Evolutionary conservation across 148 eudicot species (phyloP), one percentile per base, ranked within the genome.

Genomic region (Simmondsia chinensis): DNA sequence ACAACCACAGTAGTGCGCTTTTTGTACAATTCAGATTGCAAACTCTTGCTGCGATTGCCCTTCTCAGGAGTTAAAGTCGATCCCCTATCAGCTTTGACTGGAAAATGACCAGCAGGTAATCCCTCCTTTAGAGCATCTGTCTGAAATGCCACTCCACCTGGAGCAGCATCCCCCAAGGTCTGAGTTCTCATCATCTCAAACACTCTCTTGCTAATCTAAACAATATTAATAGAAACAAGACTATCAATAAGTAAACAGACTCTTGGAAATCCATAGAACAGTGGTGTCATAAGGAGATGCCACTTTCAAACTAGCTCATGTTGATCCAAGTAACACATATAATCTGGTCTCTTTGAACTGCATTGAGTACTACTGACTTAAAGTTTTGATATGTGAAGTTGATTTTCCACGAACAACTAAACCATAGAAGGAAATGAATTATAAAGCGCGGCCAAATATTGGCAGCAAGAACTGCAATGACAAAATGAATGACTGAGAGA

Each of bases 151-250:
- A 42, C 45, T 48, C 48, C 47, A 65, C 63, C 59, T 3, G 60
- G 46, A 13, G 70, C 42, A 52, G 59, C 62, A 40, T 79, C 79
- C 31, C 28, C 74, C 19, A 57, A 50, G 52, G 60, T 60, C 64
- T 62, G 78, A 60, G 46, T 63, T 65, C 72, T 91, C 64, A 85
- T 74, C 67, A 69, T 41, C 49, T 85, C 95, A 66, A 91, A 85
- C 26, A 86, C 89, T 66, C 83, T 68, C 68, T 68, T 70, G 75
- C 99, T 91, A 46, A 91, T 91, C 99, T 91, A 73, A 39, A 57
- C 10, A 46, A 14, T 32, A 12, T 3, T 22, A 10, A n/a, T 9
- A 40, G 48, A 13, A 21, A 19, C 18, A 4, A 18, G n/a, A 11
- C 22, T 22, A 25, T 14, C 21, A 6, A 33, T 24, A 8, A 15